Evolutionary conservation across 164 flowering plant species (phyloP), one percentile per base, ranked within the genome.

Genomic region (Paratinospora sagittata): DNA sequence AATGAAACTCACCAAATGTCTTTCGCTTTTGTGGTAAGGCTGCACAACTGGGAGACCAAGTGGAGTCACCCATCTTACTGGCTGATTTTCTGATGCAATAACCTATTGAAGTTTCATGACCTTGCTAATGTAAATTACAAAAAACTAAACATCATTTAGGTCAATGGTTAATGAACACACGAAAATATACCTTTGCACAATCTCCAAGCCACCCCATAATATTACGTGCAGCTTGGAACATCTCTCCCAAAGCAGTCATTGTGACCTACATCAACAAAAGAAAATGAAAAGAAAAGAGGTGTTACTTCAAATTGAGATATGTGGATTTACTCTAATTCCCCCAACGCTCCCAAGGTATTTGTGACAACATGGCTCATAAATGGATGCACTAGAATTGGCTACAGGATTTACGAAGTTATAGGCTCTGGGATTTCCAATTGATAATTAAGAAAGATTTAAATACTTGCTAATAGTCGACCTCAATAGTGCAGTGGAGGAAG

Each of bases 31-130:
- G 67, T 81, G 82, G 75, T 95, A 95, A 27, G 98, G 98, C 76
- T 95, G 98, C 71, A 95, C 90, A 72, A 95, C 97, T 65, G 98
- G 98, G 36, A 95, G 97, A 30, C 98, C 98, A 13, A 95, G 87
- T 61, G 98, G 98, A 75, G 97, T 92, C 16, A 87, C 89, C 98
- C 98, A 95, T 61, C 81, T 81, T 34, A 95, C 97, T 37, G 98
- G 88, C 68, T 89, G 84, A 78, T 91, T 89, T 81, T 88, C 90
- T 72, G 89, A 84, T 68, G 97, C 89, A 78, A 95, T 88, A 67
- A 89, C 79, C 97, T 95, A 86, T 75, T 71, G 27, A 70, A 73
- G 60, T 69, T 75, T 52, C 70, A 74, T 5, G 62, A 34, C 3
- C 26, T 13, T 30, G 8, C 1, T 16, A 52, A 52, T 19, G 10